Evolutionary conservation across 2,329 filamentous ascomycete species (phyloP).

Genomic region (Pyrenophora seminiperda): DNA sequence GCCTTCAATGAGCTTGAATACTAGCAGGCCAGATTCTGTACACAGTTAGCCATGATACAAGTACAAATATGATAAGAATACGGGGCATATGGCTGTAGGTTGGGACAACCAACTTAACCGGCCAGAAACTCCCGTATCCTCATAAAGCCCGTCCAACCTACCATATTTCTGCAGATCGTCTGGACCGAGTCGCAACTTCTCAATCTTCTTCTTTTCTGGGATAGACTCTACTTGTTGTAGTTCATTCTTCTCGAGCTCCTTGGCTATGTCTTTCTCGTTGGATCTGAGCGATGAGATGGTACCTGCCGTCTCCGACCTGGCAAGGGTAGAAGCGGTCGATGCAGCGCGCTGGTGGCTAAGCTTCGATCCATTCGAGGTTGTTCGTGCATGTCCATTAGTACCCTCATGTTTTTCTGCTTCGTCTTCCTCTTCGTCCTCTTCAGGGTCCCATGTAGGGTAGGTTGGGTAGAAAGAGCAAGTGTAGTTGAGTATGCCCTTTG

Average conservation of each 20-base stretch:
- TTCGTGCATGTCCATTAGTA: conserved; percentile 28
- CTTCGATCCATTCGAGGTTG: conserved; percentile 31
- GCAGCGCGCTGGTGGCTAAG: conserved; percentile 21
- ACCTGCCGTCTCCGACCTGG: conserved; percentile 43
- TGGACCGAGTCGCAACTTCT: conserved; percentile 77
- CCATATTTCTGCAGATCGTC: conserved; percentile 82
- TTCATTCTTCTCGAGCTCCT: conserved; percentile 55
- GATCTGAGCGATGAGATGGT: conserved; percentile 51
- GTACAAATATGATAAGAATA: conserved; percentile 20
- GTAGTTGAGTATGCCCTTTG: conserved; percentile 82
- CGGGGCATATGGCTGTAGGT: conserved; percentile 22
- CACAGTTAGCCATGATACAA: conserved; percentile 40
- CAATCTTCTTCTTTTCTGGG: conserved; percentile 62
- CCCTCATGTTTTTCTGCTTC: conserved; percentile 43
- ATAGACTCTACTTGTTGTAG: conserved; percentile 54
- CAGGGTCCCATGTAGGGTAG: conserved; percentile 84
- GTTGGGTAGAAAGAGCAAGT: conserved; percentile 90
- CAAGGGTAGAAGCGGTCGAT: conserved; percentile 30
- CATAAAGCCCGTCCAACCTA: conserved; percentile 47
- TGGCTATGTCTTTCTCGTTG: conserved; percentile 50
- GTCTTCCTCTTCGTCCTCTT: conserved; percentile 70
- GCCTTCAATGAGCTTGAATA: conserved; percentile 92
- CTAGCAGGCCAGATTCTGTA: conserved; percentile 83
- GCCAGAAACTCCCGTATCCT: conserved; percentile 20
- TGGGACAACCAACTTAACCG: conserved; percentile 35